These are phyloP conservation scores for Lactifluus echinatus DNA, from an alignment of 768 basidiomycete genomes.

Conservation along the genomic window DNA sequence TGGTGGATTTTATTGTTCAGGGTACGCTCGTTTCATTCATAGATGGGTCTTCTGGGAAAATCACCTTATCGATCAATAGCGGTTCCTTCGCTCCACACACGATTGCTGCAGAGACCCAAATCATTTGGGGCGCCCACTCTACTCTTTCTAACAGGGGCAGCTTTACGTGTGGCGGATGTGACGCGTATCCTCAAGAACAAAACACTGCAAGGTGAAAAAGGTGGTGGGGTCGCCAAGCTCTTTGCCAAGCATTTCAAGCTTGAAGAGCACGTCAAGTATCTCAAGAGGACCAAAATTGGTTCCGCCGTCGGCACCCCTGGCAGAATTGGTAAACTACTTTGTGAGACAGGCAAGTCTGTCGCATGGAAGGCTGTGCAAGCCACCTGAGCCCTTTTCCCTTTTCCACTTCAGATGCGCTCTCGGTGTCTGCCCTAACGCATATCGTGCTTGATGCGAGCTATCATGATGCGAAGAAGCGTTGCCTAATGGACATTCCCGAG, in stretches of 20 bases:
- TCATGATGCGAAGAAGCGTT: conserved; percentile 68
- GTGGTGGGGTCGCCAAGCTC: conserved; percentile 88
- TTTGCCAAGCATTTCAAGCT: conserved; percentile 95
- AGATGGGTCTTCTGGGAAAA: not conserved
- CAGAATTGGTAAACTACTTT: conserved; percentile 77
- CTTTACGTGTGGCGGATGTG: conserved; percentile 85
- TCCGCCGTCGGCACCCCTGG: conserved; percentile 90
- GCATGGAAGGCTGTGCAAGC: not conserved
- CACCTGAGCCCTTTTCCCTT: conserved; percentile 14
- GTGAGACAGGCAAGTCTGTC: conserved; percentile 48
- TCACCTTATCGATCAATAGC: conserved; percentile 32
- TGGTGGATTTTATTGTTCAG: conserved; percentile 69
- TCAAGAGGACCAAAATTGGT: conserved; percentile 78
- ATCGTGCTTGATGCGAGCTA: conserved; percentile 73
- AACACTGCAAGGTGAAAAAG: conserved; percentile 66
- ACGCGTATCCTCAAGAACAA: conserved; percentile 65
- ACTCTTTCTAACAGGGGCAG: conserved; percentile 79
- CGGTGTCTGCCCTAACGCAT: conserved; percentile 69
- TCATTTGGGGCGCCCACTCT: conserved; percentile 78
- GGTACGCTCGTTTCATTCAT: conserved; percentile 34
- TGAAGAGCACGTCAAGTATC: conserved; percentile 75
- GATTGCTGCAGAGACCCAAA: conserved; percentile 70
- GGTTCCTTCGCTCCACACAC: conserved; percentile 56
- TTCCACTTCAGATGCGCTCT: conserved; percentile 52
- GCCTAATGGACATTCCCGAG: conserved; percentile 75